Percentiles rank a stretch among this genome's conserved stretches.
Evolutionary conservation across 805 yeast genomes (phyloP).

Genomic region (Starmera caribaea): DNA sequence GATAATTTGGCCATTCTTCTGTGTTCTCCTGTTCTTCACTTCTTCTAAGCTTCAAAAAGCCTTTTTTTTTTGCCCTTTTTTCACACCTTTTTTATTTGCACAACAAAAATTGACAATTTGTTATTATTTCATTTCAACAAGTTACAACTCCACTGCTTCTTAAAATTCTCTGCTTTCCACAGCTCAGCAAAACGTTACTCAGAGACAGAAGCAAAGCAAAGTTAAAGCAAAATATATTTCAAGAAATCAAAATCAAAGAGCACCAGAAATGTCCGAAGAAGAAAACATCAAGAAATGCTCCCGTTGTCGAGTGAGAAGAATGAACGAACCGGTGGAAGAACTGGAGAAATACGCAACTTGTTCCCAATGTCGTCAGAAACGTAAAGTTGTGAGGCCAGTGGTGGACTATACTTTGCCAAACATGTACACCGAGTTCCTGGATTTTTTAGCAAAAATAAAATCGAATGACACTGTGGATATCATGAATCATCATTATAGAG

Average conservation of each 20-base stretch:
- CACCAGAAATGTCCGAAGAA: conserved; percentile 3
- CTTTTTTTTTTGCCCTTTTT: not conserved
- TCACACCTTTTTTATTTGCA: conserved; percentile 1
- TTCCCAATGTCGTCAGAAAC: conserved; percentile 26
- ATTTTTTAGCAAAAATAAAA: conserved; percentile 24
- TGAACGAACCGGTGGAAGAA: conserved; percentile 22
- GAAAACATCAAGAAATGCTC: conserved; percentile 28
- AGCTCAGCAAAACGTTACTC: too few species aligned
- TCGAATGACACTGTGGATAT: conserved; percentile 26
- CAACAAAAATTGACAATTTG: conserved; percentile 5
- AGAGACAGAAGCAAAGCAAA: conserved; percentile 2
- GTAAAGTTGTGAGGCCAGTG: conserved; percentile 22
- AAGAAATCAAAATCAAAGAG: conserved; percentile 2
- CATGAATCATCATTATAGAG: conserved; percentile 25
- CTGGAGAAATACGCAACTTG: conserved; percentile 34
- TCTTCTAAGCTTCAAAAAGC: not conserved
- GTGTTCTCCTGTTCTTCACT: not conserved
- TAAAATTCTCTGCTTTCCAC: too few species aligned
- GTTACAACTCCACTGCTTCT: conserved; percentile 20
- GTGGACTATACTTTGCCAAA: conserved; percentile 12
- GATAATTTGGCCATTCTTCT: not conserved
- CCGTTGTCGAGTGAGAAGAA: conserved; percentile 32
- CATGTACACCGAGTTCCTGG: conserved; percentile 23
- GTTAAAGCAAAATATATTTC: too few species aligned
- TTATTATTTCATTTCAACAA: conserved; percentile 23